Evolutionary conservation across 345 rosid genomes (phyloP), one percentile per base, ranked within the genome.

Genomic region (Brassica carinata): DNA sequence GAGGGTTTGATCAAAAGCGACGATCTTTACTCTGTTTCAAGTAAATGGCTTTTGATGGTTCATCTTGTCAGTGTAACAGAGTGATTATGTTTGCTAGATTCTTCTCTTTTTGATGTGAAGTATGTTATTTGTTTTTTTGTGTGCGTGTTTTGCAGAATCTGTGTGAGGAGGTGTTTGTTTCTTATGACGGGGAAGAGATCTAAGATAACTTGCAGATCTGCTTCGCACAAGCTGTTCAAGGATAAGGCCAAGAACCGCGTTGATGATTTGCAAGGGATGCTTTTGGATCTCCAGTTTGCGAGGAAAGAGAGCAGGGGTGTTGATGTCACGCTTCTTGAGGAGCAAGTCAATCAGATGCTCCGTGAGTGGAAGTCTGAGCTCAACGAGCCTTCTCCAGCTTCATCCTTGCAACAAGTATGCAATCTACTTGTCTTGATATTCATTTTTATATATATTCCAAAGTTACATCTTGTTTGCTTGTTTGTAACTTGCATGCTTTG

Each of bases 331-430:
- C 87, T 96, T 45, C 97, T 96, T 5, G 99, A 92, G 86, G 99
- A 96, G 86, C 99, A 92, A 84, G 97, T 94, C 9, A 98, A 96
- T 82, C 99, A 96, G 92, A 96, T 94, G 99, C 98, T 96, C 18
- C 91, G 98, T 6, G 99, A 96, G 69, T 96, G 99, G 99, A 96
- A 94, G 83, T 75, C 98, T 0, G 99, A 96, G 87, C 99, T 96
- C 80, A 92, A 96, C 38, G 98, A 96, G 82, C 97, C 99, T 3
- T 94, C 99, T 81, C 97, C 99, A 0, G 94, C 98, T 1, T 88
- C 98, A 36, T 96, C 99, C 71, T 75, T 94, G 91, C 99, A 94
- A 84, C 99, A 96, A 82, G 99, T 96, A 89, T 45, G 48, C 51
- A 65, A 5, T 57, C 58, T 48, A 8, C 53, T 18, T 5, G 34